These are phyloP conservation scores for Jackrogersella minutella DNA, from an alignment of 495 filamentous ascomycete genomes.

Conservation along the genomic window DNA sequence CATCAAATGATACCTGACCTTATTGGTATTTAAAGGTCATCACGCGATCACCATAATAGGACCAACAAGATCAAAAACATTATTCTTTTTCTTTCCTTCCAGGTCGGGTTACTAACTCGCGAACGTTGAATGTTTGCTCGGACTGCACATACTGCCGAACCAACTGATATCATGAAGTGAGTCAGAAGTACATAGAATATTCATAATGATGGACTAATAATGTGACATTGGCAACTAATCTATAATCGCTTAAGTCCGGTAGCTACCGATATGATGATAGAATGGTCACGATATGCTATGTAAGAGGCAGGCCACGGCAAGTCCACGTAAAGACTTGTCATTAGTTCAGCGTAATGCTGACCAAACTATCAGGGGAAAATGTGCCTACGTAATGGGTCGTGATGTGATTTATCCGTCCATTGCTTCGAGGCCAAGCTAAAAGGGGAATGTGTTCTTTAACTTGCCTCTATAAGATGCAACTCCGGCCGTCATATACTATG, in stretches of 20 bases:
- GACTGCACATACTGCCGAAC: constrained; percentile 8
- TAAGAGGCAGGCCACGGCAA: constrained; percentile 10
- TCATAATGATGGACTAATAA: constrained; percentile 5
- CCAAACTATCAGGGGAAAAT: not conserved
- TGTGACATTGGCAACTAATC: not conserved
- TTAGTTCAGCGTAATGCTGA: constrained; percentile 1
- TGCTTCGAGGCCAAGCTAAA: constrained; percentile 26
- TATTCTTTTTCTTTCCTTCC: constrained; percentile 13
- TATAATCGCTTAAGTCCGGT: not conserved
- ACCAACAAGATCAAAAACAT: not conserved
- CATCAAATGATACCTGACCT: constrained; percentile 23
- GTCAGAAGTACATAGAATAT: not conserved
- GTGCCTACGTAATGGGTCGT: constrained; percentile 13
- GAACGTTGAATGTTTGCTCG: not conserved
- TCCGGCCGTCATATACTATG: constrained; percentile 21
- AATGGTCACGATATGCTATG: constrained; percentile 2
- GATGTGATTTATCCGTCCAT: constrained; percentile 18
- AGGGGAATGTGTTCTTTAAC: constrained; percentile 39
- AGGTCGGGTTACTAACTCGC: constrained; percentile 19
- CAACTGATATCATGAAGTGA: constrained; percentile 9
- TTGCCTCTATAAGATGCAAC: constrained; percentile 34
- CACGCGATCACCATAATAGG: constrained; percentile 26
- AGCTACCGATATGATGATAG: constrained; percentile 2
- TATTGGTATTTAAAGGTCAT: constrained; percentile 18
- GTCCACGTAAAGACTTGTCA: constrained; percentile 9